Base-by-base conservation (phyloP, 768 basidiomycete genomes). In the Termitomyces sp. region DNA sequence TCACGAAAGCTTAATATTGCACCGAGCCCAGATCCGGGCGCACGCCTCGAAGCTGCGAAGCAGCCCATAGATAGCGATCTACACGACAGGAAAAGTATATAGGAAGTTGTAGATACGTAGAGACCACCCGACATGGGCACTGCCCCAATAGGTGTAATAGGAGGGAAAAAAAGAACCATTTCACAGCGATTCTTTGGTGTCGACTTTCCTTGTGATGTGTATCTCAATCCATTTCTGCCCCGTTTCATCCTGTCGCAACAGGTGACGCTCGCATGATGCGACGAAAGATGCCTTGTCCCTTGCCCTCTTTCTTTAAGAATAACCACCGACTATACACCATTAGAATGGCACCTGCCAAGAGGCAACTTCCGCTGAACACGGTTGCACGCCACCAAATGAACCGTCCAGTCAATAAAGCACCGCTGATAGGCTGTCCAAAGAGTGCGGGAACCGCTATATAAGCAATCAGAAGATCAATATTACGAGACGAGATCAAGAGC, bases 341-440 rank as follows among this genome's bases (percentile, higher is more conserved):
- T 2, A 60, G 22, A n/a, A 60, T 35, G 34, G 58, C 17, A 9
- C 61, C 61, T 21, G 52, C 53, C 7, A 49, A 43, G 11, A 62
- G 54, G 48, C 61, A 62, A 7, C 62, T 54, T 19, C 63, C 64
- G 19, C 54, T 53, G 41, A 63, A 61, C 10, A 60, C 52, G 15
- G 69, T 68, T 5, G 44, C 62, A 42, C 70, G 65, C 64, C 71
- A 66, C 63, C 72, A 72, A 14, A 62, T 53, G 24, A 66, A 67
- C 11, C 51, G 40, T 3, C 54, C 58, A 2, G 66, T 65, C 21
- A 67, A 49, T 2, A 67, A 55, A 9, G 66, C 65, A 38, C 66
- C 66, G 32, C 62, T 63, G 38, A 67, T 61, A 4, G 66, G 66
- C 24, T 62, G 62, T 1, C 66, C 66, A 30, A 61, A 66, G 19